phyloP scores from a whole-genome alignment of 495 filamentous ascomycete species.

The Hypoxylon cercidicola region DNA sequence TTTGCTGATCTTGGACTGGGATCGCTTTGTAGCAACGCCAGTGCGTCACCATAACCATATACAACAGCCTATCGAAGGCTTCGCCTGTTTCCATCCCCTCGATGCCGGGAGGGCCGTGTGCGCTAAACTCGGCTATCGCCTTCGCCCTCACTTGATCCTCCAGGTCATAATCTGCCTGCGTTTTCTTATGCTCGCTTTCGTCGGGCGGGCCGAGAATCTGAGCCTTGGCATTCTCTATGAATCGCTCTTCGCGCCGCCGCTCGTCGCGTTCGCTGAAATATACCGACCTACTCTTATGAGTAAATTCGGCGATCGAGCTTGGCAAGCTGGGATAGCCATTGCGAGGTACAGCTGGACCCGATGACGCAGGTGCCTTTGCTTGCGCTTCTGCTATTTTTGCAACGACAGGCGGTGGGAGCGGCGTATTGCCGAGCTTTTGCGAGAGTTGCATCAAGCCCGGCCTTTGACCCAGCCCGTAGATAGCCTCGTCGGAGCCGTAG shows the following conservation, averaged over 20 bases:
- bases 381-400: slow-evolving; percentile 5
- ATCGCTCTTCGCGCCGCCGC: slow-evolving; percentile 1
- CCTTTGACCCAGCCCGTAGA: slow-evolving; percentile 19
- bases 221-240: not conserved
- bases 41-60: slow-evolving; percentile 31
- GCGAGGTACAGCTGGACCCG: no score
- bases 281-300: not conserved
- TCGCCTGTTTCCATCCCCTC: not conserved
- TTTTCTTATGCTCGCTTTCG: not conserved
- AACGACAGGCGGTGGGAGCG: no score
- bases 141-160: not conserved
- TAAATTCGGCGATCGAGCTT: not conserved
- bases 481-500: slow-evolving; percentile 5
- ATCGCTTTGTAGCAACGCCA: slow-evolving; percentile 20
- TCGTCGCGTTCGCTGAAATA: slow-evolving; percentile 2
- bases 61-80: slow-evolving; percentile 19
- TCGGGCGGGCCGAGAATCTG: not conserved
- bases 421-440: slow-evolving; percentile 20
- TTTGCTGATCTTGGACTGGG: no score
- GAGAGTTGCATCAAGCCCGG: slow-evolving; percentile 31
- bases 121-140: not conserved
- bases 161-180: not conserved
- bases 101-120: slow-evolving; percentile 10
- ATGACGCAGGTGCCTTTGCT: not conserved
- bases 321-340: no score